These are phyloP conservation scores for Jacaranda mimosifolia DNA, from an alignment of 257 asterid genomes.

Conservation along the genomic window DNA sequence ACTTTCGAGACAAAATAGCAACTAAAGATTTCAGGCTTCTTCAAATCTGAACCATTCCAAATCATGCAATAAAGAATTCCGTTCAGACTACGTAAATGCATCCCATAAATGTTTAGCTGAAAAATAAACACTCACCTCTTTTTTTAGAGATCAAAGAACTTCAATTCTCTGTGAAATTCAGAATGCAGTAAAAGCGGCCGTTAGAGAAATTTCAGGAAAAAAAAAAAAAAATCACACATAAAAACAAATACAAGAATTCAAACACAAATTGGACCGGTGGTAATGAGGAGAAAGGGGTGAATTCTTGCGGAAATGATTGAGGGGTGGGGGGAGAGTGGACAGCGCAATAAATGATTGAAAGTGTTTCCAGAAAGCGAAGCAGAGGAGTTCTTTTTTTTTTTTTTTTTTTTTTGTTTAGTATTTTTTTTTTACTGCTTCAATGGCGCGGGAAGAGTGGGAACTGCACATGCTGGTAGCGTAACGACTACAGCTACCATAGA, in stretches of 20 bases:
- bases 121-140: slow-evolving; percentile 40
- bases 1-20: background rate
- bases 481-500: slow-evolving; percentile 22
- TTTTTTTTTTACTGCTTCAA: slow-evolving; percentile 17
- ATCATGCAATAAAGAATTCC: background rate
- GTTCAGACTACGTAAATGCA: background rate
- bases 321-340: slow-evolving; percentile 27
- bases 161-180: slow-evolving; percentile 22
- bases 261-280: background rate
- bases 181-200: slow-evolving; percentile 36
- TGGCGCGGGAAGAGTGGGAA: slow-evolving; percentile 67
- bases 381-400: slow-evolving; percentile 16
- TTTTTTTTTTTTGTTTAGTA: slow-evolving; percentile 7
- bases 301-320: slow-evolving; percentile 51
- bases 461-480: slow-evolving; percentile 56
- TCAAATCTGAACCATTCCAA: background rate
- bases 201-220: slow-evolving; percentile 1
- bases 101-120: slow-evolving; percentile 23
- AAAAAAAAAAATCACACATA: background rate
- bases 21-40: background rate
- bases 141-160: slow-evolving; percentile 8
- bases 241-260: background rate
- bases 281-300: slow-evolving; percentile 21
- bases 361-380: slow-evolving; percentile 38
- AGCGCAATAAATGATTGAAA: slow-evolving; percentile 48